A percentile compares a stretch with the other conserved stretches of the same genome.
These are phyloP conservation scores for Psilocybe tampanensis DNA, from an alignment of 768 basidiomycete species.

Conservation along the genomic window DNA sequence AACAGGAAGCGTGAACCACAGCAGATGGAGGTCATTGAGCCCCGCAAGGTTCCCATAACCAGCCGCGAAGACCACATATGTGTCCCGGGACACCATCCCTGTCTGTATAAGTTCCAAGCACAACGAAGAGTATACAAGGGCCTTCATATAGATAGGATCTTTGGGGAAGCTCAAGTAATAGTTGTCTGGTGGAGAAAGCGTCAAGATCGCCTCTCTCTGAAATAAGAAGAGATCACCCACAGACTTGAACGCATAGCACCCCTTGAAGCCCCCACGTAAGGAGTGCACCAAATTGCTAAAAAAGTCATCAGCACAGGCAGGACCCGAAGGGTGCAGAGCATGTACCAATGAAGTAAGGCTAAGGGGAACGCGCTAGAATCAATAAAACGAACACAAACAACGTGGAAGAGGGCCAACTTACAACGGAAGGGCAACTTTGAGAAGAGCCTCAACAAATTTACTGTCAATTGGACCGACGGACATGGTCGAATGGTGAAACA, in stretches of 20 bases:
- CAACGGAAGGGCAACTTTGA: conserved; percentile 9
- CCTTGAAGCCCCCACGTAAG: conserved; percentile 32
- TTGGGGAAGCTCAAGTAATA: conserved; percentile 34
- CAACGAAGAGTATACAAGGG: conserved; percentile 26
- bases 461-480: conserved; percentile 4
- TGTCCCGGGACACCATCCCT: conserved; percentile 26
- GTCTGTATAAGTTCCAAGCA: conserved; percentile 32
- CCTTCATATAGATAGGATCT: conserved; percentile 27
- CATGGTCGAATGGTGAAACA: conserved; percentile 6
- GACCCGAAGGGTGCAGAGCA: background rate
- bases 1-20: conserved; percentile 32
- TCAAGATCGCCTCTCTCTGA: background rate
- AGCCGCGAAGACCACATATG: conserved; percentile 25
- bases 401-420: background rate
- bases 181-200: conserved; percentile 22
- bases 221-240: conserved; percentile 18
- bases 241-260: conserved; percentile 32
- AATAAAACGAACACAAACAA: background rate
- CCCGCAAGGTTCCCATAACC: conserved; percentile 26
- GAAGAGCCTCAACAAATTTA: conserved; percentile 6
- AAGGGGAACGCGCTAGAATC: background rate
- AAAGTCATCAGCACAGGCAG: background rate
- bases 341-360: conserved; percentile 17
- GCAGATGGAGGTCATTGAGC: conserved; percentile 25
- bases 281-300: conserved; percentile 28